Evolutionary conservation across 805 yeast genomes (phyloP), one percentile per base, ranked within the genome.

Genomic region (Suhomyces sp.): DNA sequence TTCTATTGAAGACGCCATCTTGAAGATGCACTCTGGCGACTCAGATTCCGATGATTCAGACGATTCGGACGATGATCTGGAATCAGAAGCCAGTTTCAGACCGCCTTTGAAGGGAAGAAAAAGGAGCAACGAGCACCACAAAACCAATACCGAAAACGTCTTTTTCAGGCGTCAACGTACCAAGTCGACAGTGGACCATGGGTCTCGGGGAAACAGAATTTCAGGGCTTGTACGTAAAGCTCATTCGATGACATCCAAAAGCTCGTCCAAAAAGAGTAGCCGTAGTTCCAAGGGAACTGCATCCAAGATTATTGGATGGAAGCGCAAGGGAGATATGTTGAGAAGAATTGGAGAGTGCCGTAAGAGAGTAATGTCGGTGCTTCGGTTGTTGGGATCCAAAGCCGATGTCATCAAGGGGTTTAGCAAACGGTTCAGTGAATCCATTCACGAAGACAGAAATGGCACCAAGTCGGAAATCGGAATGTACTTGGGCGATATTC

Each of bases 321-420:
- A 85, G 60, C 81, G 87, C 56, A 91, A 92, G 70, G 97, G 97
- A 6, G 97, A 92, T 64, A 90, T 94, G 96, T 78, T 94, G 72
- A 76, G 97, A 58, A 77, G 97, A 62, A 93, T 94, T 57, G 99
- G 98, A 40, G 98, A 92, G 66, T 88, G 97, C 58, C 86, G 99
- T 55, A 91, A 91, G 65, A 76, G 96, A 42, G 97, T 94, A 1
- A 93, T 93, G 98, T 85, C 94, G 15, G 79, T 94, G 26, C 74
- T 90, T 56, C 74, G 98, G 50, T 77, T 94, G 46, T 70, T 94
- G 51, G 96, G 97, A 2, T 86, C 90, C 48, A 94, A 94, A 71
- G 98, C 97, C 0, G 99, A 94, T 70, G 99, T 94, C n/a, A 90
- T 94, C 59, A 90, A 89, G 64, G 97, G 97, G 0, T 91, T 94